Evolutionary conservation across 2,329 filamentous ascomycete species (phyloP).

Genomic region (Colletotrichum agaves): DNA sequence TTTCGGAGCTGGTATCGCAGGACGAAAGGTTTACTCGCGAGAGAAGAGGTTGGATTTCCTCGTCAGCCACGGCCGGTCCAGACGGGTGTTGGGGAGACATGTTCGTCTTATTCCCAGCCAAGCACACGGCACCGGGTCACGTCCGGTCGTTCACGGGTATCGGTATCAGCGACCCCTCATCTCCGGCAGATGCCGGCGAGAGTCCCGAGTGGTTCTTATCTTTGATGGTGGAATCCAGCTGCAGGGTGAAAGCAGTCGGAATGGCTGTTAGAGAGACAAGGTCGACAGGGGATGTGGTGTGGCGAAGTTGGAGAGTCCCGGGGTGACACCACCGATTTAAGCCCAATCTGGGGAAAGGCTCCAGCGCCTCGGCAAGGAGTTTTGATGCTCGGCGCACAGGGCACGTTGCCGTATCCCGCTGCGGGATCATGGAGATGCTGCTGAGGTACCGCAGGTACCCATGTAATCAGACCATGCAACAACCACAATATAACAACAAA

Average conservation of each 20-base stretch:
- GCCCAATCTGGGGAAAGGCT: slow-evolving; percentile 15
- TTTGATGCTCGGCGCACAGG: slow-evolving; percentile 7
- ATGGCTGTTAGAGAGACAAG: slow-evolving; percentile 2
- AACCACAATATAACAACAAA: too few relatives aligned
- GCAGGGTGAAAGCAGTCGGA: neutral
- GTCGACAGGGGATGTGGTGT: slow-evolving; percentile 13
- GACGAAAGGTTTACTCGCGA: neutral
- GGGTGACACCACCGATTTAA: neutral
- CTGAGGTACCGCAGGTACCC: too few relatives aligned
- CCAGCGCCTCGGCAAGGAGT: neutral
- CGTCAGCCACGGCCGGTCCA: neutral
- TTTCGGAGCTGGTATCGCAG: neutral
- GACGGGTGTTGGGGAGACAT: slow-evolving; percentile 2
- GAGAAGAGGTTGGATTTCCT: slow-evolving; percentile 29
- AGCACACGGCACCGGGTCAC: neutral
- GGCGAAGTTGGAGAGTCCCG: slow-evolving; percentile 8
- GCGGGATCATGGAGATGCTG: too few relatives aligned
- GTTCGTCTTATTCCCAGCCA: slow-evolving; percentile 15
- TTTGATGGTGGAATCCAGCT: neutral
- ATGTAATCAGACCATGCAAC: too few relatives aligned
- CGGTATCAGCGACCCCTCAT: slow-evolving; percentile 19
- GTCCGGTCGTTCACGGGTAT: neutral
- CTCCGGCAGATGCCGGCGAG: slow-evolving; percentile 17
- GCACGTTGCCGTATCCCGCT: slow-evolving; percentile 10
- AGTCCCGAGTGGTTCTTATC: slow-evolving; percentile 19